Base-by-base conservation (phyloP, 805 yeast genomes). In the Candida anglica region DNA sequence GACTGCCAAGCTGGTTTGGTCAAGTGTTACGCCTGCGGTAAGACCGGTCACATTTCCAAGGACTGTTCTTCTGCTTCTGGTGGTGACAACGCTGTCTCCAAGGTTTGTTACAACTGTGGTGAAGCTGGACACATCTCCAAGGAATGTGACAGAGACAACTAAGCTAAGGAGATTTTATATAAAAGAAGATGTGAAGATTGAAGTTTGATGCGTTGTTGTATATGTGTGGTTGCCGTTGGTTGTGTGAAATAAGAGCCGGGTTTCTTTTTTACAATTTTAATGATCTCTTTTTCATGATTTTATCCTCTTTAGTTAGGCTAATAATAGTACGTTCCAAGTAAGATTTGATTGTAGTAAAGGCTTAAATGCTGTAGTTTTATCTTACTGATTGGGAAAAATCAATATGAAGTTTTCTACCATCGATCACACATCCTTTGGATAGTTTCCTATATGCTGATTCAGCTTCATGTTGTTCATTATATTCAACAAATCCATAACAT, bases 11-110 rank as follows among this genome's bases (percentile, higher is more conserved):
- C 79, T 48, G 74, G 78, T 37, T 50, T 50, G 36, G 73, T 79
- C 57, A 86, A 86, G 66, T 88, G 97, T 67, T 89, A 86, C 75
- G 84, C 89, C 42, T 88, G 97, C 66, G 96, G 96, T 50, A 79
- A 81, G 63, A 69, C 76, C 43, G 96, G 96, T 37, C 97, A 89
- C 71, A 79, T 86, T 51, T 79, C 93, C 43, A 85, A 79, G 63
- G 95, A 84, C 46, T 87, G 96, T 66, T 62, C 73, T 41, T 63
- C 77, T 32, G 72, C 75, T 39, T 54, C 79, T 32, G 72, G 73
- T 42, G 79, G 74, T 43, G 59, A 60, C 44, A 62, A 56, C 44
- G 52, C 49, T 47, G 49, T 60, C 41, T 60, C 71, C 44, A 79
- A 77, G 60, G 71, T 80, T 41, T 81, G 88, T 66, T 81, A 80